Evolutionary conservation across 495 filamentous ascomycete species (phyloP).

Genomic region (Penicillium diatomitis): DNA sequence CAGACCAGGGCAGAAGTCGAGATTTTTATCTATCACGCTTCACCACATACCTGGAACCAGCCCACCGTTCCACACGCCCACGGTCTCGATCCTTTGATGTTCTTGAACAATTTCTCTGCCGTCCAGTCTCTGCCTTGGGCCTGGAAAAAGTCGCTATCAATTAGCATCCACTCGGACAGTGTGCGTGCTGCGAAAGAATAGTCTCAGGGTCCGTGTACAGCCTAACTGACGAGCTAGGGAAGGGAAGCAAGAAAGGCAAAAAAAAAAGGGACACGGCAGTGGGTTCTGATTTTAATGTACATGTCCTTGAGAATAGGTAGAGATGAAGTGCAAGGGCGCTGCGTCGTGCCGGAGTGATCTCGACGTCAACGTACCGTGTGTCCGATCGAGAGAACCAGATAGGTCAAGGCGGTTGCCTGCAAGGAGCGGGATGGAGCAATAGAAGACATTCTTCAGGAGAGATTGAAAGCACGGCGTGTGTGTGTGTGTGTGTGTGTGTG

Average conservation of each 20-base stretch:
- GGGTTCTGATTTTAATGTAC: too few relatives aligned
- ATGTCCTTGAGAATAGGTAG: too few relatives aligned
- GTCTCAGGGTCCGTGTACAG: too few relatives aligned
- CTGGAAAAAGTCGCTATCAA: neutral
- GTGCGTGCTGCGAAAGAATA: too few relatives aligned
- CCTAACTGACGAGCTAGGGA: too few relatives aligned
- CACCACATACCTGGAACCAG: constrained; percentile 21
- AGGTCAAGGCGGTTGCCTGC: constrained; percentile 15
- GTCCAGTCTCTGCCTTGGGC: constrained; percentile 17
- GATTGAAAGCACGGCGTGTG: neutral
- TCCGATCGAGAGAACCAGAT: constrained; percentile 15
- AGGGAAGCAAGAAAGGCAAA: too few relatives aligned
- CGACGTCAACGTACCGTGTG: constrained; percentile 16
- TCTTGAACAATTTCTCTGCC: constrained; percentile 17
- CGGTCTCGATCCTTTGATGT: constrained; percentile 12
- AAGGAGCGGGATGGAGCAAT: constrained; percentile 13
- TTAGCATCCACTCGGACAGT: too few relatives aligned
- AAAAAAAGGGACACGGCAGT: too few relatives aligned
- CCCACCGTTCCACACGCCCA: constrained; percentile 23
- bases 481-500: neutral
- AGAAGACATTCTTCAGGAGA: constrained; percentile 2
- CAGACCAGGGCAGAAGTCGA: too few relatives aligned
- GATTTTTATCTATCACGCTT: too few relatives aligned
- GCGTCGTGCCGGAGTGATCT: too few relatives aligned
- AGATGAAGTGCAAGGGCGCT: too few relatives aligned